A percentile compares a stretch with the other conserved stretches of the same genome.
Conservation (phyloP, 176 grass and related monocot species). For the Musa itinerans region DNA sequence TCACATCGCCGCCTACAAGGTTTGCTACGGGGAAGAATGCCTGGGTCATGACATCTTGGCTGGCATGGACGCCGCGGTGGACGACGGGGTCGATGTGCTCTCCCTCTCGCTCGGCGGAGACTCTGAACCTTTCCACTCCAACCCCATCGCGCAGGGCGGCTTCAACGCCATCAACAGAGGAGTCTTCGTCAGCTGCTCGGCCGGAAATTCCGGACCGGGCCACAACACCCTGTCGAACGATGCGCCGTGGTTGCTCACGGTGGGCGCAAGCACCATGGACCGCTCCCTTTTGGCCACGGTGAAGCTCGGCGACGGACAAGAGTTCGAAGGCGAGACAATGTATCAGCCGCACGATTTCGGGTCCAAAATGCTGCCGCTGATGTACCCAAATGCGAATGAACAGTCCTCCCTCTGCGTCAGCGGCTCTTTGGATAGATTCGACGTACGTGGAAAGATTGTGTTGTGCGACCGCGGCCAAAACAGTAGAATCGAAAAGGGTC, state of each 20-base stretch:
- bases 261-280: slow-evolving; percentile 42
- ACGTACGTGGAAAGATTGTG: slow-evolving; percentile 2
- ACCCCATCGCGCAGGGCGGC: not conserved
- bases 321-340: slow-evolving; percentile 30
- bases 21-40: not conserved
- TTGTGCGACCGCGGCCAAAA: slow-evolving; percentile 1
- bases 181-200: not conserved
- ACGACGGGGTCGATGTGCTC: not conserved
- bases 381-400: no score
- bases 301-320: slow-evolving; percentile 36
- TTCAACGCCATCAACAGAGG: not conserved
- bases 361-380: not conserved
- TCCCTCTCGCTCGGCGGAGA: not conserved
- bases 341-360: slow-evolving; percentile 4
- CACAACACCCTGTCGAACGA: slow-evolving; percentile 23
- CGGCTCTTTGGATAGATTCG: no score
- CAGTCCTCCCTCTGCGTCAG: no score
- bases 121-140: not conserved
- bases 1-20: not conserved
- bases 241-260: slow-evolving; percentile 39
- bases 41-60: not conserved
- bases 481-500: slow-evolving; percentile 4
- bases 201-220: not conserved
- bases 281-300: slow-evolving; percentile 27
- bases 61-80: not conserved